These are phyloP conservation scores for Vinca major DNA, from an alignment of 305 asterid species.

Conservation along the genomic window DNA sequence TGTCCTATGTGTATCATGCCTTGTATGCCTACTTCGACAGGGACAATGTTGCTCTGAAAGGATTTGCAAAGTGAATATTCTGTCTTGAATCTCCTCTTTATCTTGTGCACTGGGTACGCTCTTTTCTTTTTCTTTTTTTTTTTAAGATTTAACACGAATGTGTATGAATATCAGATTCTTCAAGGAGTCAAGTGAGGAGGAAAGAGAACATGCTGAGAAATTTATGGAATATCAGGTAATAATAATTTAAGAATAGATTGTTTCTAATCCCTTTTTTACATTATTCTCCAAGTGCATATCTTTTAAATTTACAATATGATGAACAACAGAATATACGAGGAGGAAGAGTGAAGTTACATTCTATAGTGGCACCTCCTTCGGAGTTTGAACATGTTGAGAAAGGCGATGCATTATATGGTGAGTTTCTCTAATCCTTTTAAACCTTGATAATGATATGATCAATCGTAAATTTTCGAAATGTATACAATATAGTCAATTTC, in stretches of 20 bases:
- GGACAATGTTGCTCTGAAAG: slow-evolving; percentile 70
- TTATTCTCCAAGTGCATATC: background rate
- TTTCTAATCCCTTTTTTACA: background rate
- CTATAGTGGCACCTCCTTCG: slow-evolving; percentile 36
- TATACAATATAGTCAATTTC: background rate
- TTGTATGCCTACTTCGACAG: slow-evolving; percentile 69
- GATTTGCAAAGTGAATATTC: slow-evolving; percentile 63
- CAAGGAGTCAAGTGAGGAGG: slow-evolving; percentile 66
- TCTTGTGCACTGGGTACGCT: no score
- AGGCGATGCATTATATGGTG: slow-evolving; percentile 78
- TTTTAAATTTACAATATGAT: background rate
- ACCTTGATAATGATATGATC: background rate
- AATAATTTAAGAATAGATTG: background rate
- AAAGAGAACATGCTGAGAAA: slow-evolving; percentile 72
- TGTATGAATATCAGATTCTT: slow-evolving; percentile 21
- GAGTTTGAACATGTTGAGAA: slow-evolving; percentile 68
- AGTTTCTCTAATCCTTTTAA: background rate
- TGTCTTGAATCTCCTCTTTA: background rate
- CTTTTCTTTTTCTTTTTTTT: background rate
- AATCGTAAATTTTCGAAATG: background rate
- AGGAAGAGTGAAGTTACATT: slow-evolving; percentile 59
- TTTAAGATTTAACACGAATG: background rate
- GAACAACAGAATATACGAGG: slow-evolving; percentile 61
- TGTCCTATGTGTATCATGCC: slow-evolving; percentile 69
- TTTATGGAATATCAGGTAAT: slow-evolving; percentile 74